Conservation (phyloP, 1,284 basidiomycete species). For the Ganoderma multipileum region DNA sequence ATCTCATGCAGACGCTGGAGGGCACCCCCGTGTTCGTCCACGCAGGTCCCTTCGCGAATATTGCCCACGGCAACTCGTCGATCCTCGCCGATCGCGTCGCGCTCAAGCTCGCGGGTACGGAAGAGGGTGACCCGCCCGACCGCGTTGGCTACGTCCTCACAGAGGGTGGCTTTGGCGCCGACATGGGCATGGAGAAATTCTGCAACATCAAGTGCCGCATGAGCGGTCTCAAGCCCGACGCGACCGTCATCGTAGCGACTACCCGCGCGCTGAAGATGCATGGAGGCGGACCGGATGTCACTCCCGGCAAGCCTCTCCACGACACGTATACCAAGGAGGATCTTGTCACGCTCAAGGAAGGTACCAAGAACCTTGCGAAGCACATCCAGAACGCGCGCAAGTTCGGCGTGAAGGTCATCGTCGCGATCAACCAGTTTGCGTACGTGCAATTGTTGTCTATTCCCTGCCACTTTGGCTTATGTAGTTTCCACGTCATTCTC, state of each 20-base stretch:
- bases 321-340: slow-evolving; percentile 97
- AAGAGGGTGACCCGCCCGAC: slow-evolving; percentile 85
- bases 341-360: slow-evolving; percentile 88
- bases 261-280: slow-evolving; percentile 99
- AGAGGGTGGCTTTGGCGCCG: slow-evolving; percentile 98
- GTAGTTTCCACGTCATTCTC: slow-evolving; percentile 3
- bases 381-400: slow-evolving; percentile 97
- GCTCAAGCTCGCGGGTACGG: slow-evolving; percentile 96
- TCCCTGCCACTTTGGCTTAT: slow-evolving; percentile 8
- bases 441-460: slow-evolving; percentile 48
- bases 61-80: slow-evolving; percentile 98
- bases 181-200: slow-evolving; percentile 99
- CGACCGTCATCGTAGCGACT: slow-evolving; percentile 95
- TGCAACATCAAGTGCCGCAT: slow-evolving; percentile 99
- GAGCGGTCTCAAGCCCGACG: slow-evolving; percentile 93
- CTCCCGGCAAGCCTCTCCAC: slow-evolving; percentile 93
- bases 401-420: slow-evolving; percentile 96
- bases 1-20: slow-evolving; percentile 98
- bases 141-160: slow-evolving; percentile 96
- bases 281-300: slow-evolving; percentile 96
- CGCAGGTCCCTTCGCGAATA: slow-evolving; percentile 99
- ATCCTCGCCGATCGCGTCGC: slow-evolving; percentile 97
- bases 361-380: slow-evolving; percentile 92
- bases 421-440: slow-evolving; percentile 96
- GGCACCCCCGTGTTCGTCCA: slow-evolving; percentile 99